Percentiles rank a stretch among this genome's conserved stretches.
Conservation (phyloP, 768 basidiomycete genomes). For the Russula earlei region DNA sequence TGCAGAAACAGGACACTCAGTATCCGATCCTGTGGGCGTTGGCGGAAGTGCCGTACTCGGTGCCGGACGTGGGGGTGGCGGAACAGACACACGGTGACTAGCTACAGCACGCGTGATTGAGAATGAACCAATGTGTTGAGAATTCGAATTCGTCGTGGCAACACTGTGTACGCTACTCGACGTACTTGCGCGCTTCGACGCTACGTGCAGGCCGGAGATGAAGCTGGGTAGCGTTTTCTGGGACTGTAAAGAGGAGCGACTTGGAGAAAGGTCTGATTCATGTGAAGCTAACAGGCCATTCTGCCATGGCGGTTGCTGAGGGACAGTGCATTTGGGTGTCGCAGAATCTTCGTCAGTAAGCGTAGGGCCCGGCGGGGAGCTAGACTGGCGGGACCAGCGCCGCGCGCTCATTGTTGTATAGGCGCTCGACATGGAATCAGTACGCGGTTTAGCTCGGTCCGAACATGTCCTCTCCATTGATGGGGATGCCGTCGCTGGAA, state of each 20-base stretch:
- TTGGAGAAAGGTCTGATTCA: slow-evolving; percentile 11
- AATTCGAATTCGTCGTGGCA: slow-evolving; percentile 23
- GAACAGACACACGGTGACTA: slow-evolving; percentile 50
- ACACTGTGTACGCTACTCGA: slow-evolving; percentile 39
- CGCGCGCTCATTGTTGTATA: slow-evolving; percentile 20
- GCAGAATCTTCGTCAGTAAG: slow-evolving; percentile 58
- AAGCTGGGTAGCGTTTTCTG: slow-evolving; percentile 18
- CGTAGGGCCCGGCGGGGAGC: slow-evolving; percentile 40
- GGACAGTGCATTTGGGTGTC: slow-evolving; percentile 34
- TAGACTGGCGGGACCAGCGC: slow-evolving; percentile 28
- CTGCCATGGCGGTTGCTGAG: slow-evolving; percentile 11
- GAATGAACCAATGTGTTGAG: slow-evolving; percentile 27
- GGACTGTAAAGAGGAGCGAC: slow-evolving; percentile 27
- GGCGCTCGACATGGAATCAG: slow-evolving; percentile 12
- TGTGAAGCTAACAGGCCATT: slow-evolving; percentile 18
- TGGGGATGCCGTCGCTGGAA: slow-evolving; percentile 1
- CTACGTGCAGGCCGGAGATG: slow-evolving; percentile 10
- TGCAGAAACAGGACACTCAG: slow-evolving; percentile 24
- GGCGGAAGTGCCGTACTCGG: slow-evolving; percentile 64
- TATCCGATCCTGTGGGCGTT: slow-evolving; percentile 37
- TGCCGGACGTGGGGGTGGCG: slow-evolving; percentile 64
- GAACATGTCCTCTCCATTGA: slow-evolving; percentile 13
- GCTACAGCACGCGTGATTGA: slow-evolving; percentile 20
- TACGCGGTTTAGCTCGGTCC: slow-evolving; percentile 18
- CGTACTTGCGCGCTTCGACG: slow-evolving; percentile 19